Base-by-base conservation (phyloP, 2,329 filamentous ascomycete species). In the Aspergillus viridinutans region DNA sequence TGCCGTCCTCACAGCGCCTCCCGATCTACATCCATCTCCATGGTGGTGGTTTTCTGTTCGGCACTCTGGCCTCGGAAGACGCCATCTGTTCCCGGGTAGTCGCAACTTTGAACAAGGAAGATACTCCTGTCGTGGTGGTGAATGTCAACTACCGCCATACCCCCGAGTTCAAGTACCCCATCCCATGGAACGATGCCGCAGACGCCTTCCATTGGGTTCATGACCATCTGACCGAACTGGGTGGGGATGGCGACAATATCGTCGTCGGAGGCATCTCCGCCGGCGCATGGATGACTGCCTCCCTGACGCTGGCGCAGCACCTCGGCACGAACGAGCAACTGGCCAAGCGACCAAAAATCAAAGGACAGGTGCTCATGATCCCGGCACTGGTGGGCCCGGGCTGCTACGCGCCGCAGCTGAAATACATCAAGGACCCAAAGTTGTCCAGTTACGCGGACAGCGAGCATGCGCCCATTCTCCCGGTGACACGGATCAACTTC, bases 91-190 rank as follows among this genome's bases (percentile, higher is more conserved):
- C 78, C 0, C 72, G 75, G 0, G 76, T 83, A 9, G 79, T 81
- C 0, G 65, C 77, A 12, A 55, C 60, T 0, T 61, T 68, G 3
- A 50, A 57, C 1, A 72, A 60, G 2, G 60, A 63, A 4, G 52
- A 32, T 20, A 53, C 53, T 1, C 69, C 67, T 3, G 50, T 79
- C 2, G 69, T 80, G 0, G 81, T 85, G 0, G 62, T 85, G 1
- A 82, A 83, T 45, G 72, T 85, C 12, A 83, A 84, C 60, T 86
- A 86, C 64, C 79, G 84, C 0, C 83, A 86, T 62, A 83, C 83
- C 0, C 83, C 83, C 0, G 79, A 85, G 52, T 70, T 77, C 59
- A 62, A 57, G 0, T 85, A 81, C 56, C 84, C 84, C 0, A 80
- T 76, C 0, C 76, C 78, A 0, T 84, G 79, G 78, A 50, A 70